Base-by-base conservation (phyloP, 2,329 filamentous ascomycete species). In the Tolypocladium pustulatum region DNA sequence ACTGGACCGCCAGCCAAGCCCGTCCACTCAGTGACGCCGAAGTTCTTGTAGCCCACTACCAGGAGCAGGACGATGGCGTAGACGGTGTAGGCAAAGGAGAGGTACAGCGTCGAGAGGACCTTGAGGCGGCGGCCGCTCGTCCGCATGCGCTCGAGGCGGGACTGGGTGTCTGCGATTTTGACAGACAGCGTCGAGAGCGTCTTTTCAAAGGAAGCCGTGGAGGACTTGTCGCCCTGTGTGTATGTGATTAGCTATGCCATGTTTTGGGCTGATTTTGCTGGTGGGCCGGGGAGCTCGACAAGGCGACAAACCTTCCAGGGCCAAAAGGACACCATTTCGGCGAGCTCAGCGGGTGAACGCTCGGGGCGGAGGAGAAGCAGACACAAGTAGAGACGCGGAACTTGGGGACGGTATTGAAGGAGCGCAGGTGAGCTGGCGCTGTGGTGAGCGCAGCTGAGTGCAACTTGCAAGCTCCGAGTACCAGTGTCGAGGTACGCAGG, bases 191-290 rank as follows among this genome's bases (percentile, higher is more conserved):
- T 81, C 12, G 91, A 90, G 36, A 99, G 85, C 2, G 88, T 85
- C 78, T 92, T 97, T 76, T 99, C 94, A 70, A 97, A 99, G 4
- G 88, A 90, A 56, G 91, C 92, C 32, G 94, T 88, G 64, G 92
- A 96, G 70, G 83, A 88, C 71, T 88, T 83, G 68, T 90, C 83
- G 74, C 84, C 83, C 91, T 96, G 67, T 40, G 67, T 40, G 52
- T 22, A n/a, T 22, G 46, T 30, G n/a, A 38, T 69, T 58, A 69
- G 62, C 40, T 41, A 36, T 41, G 51, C 38, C 43, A 40, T 25
- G 49, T 7, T 37, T 40, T 20, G 27, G 25, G 43, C 9, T 49
- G 22, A 10, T 17, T 20, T 43, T 32, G 36, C n/a, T 41, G 53
- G 25, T 49, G 54, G 25, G 25, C 4, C 2, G 15, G 25, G 27